Evolutionary conservation across 2,329 filamentous ascomycete species (phyloP), one percentile per base, ranked within the genome.

Genomic region (Botryotinia calthae): DNA sequence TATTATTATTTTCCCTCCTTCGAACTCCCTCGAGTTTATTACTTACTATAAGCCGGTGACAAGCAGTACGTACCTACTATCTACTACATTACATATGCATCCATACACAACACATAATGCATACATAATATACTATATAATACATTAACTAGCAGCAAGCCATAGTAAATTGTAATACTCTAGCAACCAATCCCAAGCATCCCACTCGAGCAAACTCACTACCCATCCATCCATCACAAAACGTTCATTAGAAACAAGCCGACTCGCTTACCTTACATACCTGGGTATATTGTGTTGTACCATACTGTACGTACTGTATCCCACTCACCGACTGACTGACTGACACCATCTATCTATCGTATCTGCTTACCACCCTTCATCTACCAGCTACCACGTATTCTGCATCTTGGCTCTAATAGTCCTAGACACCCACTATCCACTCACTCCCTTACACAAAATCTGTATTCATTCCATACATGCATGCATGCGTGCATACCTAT

Each of bases 321-420:
- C 64, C 64, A 22, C 31, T 54, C 64, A 67, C 48, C 65, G 12
- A 67, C 59, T 61, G 4, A 48, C 44, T 22, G 46, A 51, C 46
- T 51, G 46, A 51, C 48, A 40, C 22, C 34, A 61, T 22, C 58
- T 34, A 61, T 25, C 58, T 14, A 63, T 44, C 37, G 12, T 42
- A 42, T 42, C 44, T 2, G 16, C 51, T 28, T 3, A 10, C n/a
- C 46, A 40, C 28, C 34, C 25, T 1, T 67, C 46, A 56, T 40
- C 46, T 54, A 40, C 46, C 64, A 66, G 46, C 46, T 66, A 54
- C 64, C 46, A 66, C 64, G 64, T 54, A 66, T 66, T 64, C 25
- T 18, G 14, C 51, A 28, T 66, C 46, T n/a, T 54, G 34, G 25
- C 64, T 48, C 25, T 54, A 28, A 66, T 2, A 66, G 64, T 40